A percentile compares a stretch with the other conserved stretches of the same genome.
phyloP scores from a whole-genome alignment of 2,329 filamentous ascomycete genomes.

The Daldinia sp. region DNA sequence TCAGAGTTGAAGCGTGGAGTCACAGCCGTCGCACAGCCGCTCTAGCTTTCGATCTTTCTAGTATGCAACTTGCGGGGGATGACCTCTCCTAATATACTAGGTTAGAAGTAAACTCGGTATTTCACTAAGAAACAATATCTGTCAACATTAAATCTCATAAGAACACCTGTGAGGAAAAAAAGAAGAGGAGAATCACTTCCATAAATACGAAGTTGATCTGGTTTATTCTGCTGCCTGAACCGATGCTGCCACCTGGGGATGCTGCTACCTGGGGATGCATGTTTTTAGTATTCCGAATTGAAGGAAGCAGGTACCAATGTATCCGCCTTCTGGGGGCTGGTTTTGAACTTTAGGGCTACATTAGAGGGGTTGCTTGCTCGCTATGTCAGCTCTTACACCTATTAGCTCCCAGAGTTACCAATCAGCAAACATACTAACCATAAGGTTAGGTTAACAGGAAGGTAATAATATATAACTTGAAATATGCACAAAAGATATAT shows the following conservation, averaged over 20 bases:
- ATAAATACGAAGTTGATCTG: constrained; percentile 4
- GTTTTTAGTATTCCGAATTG: not conserved
- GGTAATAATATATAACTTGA: not conserved
- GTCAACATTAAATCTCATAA: not conserved
- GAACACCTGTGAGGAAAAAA: not conserved
- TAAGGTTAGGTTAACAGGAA: not conserved
- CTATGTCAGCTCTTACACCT: constrained; percentile 4
- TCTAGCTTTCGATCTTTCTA: not conserved
- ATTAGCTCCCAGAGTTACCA: constrained; percentile 1
- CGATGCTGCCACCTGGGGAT: constrained; percentile 6
- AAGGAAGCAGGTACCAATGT: constrained; percentile 13
- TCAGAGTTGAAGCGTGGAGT: constrained; percentile 26
- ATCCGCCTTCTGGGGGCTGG: constrained; percentile 20
- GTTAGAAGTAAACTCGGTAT: not conserved
- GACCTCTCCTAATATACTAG: not conserved
- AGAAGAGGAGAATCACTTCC: not conserved
- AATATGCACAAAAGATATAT: not conserved
- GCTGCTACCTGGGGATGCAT: constrained; percentile 7
- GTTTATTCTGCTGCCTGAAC: constrained; percentile 44
- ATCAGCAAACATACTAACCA: too few relatives aligned
- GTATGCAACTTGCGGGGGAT: constrained; percentile 7
- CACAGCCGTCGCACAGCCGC: constrained; percentile 22
- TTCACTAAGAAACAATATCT: not conserved
- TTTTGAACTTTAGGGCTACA: constrained; percentile 8
- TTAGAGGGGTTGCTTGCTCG: not conserved